phyloP scores from a whole-genome alignment of 2,329 filamentous ascomycete genomes.

The Trichoderma cornu-damae region DNA sequence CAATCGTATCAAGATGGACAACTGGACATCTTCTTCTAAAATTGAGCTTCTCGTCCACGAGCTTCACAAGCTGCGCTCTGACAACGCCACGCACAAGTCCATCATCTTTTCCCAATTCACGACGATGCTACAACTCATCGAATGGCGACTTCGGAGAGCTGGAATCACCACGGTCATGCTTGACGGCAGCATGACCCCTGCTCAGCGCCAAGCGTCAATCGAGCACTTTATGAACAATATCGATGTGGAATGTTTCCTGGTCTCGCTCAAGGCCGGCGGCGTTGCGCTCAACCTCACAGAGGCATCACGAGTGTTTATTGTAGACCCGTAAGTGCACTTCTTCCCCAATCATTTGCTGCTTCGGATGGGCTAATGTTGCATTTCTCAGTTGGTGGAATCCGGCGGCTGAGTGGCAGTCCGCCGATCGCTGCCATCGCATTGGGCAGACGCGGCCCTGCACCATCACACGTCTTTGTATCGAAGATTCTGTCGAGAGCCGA shows the following conservation, averaged over 20 bases:
- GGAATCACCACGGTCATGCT: constrained; percentile 98
- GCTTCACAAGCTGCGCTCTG: constrained; percentile 82
- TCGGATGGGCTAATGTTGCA: background rate
- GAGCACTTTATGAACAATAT: constrained; percentile 95
- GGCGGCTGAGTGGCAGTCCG: constrained; percentile 99
- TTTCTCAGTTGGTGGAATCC: constrained; percentile 90
- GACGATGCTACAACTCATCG: constrained; percentile 92
- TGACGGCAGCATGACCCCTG: constrained; percentile 93
- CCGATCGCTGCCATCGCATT: constrained; percentile 90
- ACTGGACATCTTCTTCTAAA: constrained; percentile 97
- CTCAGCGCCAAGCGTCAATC: constrained; percentile 87
- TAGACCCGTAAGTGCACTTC: constrained; percentile 68
- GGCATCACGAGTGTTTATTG: constrained; percentile 89
- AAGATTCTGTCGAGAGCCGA: constrained; percentile 92
- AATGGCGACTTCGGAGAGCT: constrained; percentile 93
- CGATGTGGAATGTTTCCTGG: constrained; percentile 91
- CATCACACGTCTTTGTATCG: constrained; percentile 90
- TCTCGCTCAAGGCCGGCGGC: constrained; percentile 92
- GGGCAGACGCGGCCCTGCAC: constrained; percentile 90
- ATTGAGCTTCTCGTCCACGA: constrained; percentile 96
- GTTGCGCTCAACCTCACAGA: constrained; percentile 94
- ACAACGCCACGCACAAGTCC: constrained; percentile 90
- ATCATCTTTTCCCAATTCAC: constrained; percentile 98
- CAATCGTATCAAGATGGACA: constrained; percentile 97
- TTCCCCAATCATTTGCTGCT: background rate